Evolutionary conservation across 441 rosid species (phyloP).

Genomic region (Capsella rubella): DNA sequence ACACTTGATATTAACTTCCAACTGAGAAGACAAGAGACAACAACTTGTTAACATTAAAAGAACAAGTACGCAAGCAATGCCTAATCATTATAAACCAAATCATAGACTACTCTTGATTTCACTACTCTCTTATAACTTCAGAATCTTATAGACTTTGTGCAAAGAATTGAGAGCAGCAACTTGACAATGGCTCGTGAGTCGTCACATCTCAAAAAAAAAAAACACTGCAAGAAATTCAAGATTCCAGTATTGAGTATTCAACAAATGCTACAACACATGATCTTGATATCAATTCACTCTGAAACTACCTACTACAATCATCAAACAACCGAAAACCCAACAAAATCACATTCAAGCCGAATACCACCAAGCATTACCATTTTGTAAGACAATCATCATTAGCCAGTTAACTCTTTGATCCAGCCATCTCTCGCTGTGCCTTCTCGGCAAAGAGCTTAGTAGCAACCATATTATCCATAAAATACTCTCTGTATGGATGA

Average conservation of each 20-base stretch:
- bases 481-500: constrained; percentile 71
- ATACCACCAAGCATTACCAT: constrained; percentile 21
- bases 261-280: constrained; percentile 8
- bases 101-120: too few relatives aligned
- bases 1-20: too few relatives aligned
- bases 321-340: constrained; percentile 17
- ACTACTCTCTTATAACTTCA: too few relatives aligned
- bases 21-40: too few relatives aligned
- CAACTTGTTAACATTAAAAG: too few relatives aligned
- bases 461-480: constrained; percentile 67
- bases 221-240: constrained; percentile 12
- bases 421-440: constrained; percentile 52
- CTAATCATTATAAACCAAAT: too few relatives aligned
- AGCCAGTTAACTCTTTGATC: constrained; percentile 44
- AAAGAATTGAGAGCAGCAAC: too few relatives aligned
- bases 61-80: too few relatives aligned
- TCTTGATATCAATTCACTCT: constrained; percentile 3
- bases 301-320: constrained; percentile 31
- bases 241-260: constrained; percentile 4
- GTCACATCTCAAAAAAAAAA: constrained; percentile 3
- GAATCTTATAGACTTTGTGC: too few relatives aligned
- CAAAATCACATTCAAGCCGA: constrained; percentile 23
- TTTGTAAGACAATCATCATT: constrained; percentile 6
- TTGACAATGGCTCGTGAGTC: background rate
- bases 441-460: constrained; percentile 62